Evolutionary conservation across 495 filamentous ascomycete genomes (phyloP).

Genomic region (Neurospora sp.): DNA sequence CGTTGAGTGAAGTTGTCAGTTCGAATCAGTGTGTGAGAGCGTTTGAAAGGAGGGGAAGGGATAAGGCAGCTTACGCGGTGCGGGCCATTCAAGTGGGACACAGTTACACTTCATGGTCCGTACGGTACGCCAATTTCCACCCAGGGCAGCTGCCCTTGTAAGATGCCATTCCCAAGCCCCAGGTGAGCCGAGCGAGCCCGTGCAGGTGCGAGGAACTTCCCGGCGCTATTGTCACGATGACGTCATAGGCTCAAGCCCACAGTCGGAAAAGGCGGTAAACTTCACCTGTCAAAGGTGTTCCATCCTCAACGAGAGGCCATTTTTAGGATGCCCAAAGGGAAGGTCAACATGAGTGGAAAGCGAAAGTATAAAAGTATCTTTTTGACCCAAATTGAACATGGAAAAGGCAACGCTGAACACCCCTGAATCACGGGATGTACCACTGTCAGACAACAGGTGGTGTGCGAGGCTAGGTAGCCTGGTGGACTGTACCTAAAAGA

Average conservation of each 20-base stretch:
- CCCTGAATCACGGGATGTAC: neutral
- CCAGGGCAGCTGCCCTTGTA: neutral
- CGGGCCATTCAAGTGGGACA: neutral
- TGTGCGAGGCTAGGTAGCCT: neutral
- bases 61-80: neutral
- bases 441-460: neutral
- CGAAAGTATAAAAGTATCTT: neutral
- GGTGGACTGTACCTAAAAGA: neutral
- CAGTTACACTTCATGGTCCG: neutral
- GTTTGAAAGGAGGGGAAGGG: neutral
- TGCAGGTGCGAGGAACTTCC: neutral
- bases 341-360: neutral
- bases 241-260: neutral
- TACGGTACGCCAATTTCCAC: neutral
- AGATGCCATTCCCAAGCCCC: neutral
- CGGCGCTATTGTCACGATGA: neutral
- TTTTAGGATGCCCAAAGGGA: neutral
- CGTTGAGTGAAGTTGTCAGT: neutral
- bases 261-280: neutral
- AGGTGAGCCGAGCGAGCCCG: neutral
- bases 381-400: neutral
- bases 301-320: neutral
- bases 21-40: neutral
- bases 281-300: neutral
- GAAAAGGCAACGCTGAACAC: neutral